Evolutionary conservation across 352 stramenopile genomes (phyloP).

Genomic region (Pythium myriotylum): DNA sequence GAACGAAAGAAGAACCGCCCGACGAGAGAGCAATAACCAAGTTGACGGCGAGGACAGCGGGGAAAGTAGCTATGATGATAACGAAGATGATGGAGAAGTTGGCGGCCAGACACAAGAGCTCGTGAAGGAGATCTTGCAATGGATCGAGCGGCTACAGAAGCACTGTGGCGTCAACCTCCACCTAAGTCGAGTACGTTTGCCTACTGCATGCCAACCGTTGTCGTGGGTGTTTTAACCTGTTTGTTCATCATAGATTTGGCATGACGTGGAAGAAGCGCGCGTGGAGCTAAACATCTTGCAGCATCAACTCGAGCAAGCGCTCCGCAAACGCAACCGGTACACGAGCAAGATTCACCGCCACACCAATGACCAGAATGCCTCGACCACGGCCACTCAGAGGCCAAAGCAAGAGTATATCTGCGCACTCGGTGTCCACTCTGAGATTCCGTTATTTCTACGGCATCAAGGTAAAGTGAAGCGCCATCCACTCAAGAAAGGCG

Average conservation of each 20-base stretch:
- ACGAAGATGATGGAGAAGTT: constrained; percentile 6
- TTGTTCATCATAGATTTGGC: constrained; percentile 59
- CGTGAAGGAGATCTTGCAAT: constrained; percentile 76
- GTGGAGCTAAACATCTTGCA: constrained; percentile 79
- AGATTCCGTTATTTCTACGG: constrained; percentile 68
- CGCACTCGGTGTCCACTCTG: constrained; percentile 55
- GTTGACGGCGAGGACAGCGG: constrained; percentile 1
- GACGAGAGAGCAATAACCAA: neutral
- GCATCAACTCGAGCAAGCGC: constrained; percentile 53
- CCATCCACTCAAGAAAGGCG: constrained; percentile 62
- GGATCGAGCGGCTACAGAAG: constrained; percentile 80
- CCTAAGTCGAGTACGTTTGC: constrained; percentile 55
- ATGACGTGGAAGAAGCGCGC: constrained; percentile 75
- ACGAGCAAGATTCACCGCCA: constrained; percentile 1
- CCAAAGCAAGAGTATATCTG: constrained; percentile 68
- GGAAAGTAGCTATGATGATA: constrained; percentile 1
- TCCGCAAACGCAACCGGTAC: constrained; percentile 31
- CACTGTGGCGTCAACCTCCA: constrained; percentile 79
- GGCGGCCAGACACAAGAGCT: constrained; percentile 42
- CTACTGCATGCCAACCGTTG: neutral
- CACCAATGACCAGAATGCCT: neutral
- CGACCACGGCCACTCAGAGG: neutral
- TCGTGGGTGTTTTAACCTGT: neutral
- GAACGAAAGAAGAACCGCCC: neutral
- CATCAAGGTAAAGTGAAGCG: constrained; percentile 74